These are phyloP conservation scores for Theobroma cacao DNA, from an alignment of 345 rosid species.

Conservation along the genomic window DNA sequence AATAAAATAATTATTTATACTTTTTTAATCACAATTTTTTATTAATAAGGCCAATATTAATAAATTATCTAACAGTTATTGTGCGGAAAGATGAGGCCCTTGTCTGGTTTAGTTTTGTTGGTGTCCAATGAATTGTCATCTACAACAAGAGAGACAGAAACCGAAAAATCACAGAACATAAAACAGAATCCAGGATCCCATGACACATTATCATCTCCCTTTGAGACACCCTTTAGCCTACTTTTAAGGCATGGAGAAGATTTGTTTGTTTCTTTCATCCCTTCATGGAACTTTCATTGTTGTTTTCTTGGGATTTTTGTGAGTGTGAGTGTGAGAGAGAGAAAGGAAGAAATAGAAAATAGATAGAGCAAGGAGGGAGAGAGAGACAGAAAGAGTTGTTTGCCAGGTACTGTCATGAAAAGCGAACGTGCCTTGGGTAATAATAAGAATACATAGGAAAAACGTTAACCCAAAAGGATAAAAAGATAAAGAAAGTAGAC, in stretches of 20 bases:
- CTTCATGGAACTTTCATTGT: constrained; percentile 45
- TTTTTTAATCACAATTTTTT: too few species aligned
- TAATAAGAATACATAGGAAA: constrained; percentile 4
- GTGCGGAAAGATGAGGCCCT: constrained; percentile 35
- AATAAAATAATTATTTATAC: too few species aligned
- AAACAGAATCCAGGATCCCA: constrained; percentile 13
- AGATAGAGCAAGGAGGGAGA: neutral
- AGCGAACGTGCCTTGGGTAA: constrained; percentile 42
- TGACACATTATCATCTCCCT: constrained; percentile 4
- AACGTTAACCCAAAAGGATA: constrained; percentile 20
- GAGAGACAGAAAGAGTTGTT: constrained; percentile 16
- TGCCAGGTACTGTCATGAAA: constrained; percentile 42
- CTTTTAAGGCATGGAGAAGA: constrained; percentile 18
- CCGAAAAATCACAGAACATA: neutral
- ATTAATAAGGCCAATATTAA: too few species aligned
- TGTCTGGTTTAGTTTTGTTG: constrained; percentile 40
- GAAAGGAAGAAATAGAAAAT: neutral
- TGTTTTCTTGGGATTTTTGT: constrained; percentile 18
- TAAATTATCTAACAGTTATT: too few species aligned
- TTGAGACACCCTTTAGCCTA: neutral
- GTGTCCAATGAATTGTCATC: constrained; percentile 19
- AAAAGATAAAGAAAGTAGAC: neutral
- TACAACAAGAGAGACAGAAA: constrained; percentile 8
- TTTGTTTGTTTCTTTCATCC: constrained; percentile 33
- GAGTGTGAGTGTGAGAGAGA: neutral